Percentiles rank a stretch among this genome's conserved stretches.
Conservation (phyloP, 495 filamentous ascomycete genomes). For the Trichoderma virens region DNA sequence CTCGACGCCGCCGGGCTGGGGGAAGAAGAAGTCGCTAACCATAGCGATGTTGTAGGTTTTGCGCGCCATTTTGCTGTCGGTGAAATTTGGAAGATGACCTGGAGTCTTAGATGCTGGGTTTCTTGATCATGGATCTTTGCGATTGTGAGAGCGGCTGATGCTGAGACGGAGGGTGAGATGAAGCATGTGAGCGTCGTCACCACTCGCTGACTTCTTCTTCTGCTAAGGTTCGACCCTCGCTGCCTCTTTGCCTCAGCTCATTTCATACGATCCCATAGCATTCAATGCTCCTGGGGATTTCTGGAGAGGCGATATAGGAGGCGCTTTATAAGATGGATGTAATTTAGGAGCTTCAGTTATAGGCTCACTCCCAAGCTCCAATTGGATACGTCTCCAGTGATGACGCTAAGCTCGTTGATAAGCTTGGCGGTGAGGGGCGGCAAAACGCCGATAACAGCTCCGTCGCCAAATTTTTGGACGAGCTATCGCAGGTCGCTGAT, state of each 20-base stretch:
- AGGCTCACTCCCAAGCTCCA: conserved; percentile 2
- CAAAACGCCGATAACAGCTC: conserved; percentile 1
- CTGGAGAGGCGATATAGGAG: neutral
- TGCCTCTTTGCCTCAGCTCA: neutral
- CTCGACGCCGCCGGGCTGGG: conserved; percentile 91
- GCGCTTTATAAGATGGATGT: neutral
- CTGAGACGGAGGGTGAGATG: neutral
- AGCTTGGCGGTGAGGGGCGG: conserved; percentile 7
- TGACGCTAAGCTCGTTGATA: conserved; percentile 3
- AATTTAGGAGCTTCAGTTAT: neutral
- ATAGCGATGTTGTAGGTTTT: conserved; percentile 60
- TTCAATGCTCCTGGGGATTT: neutral
- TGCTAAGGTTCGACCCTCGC: neutral
- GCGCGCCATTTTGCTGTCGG: conserved; percentile 37
- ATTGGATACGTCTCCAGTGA: neutral
- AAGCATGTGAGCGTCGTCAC: neutral
- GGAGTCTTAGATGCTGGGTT: neutral
- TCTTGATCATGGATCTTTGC: neutral
- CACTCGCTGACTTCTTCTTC: neutral
- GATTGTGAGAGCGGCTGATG: neutral
- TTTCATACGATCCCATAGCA: neutral
- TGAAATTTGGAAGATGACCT: neutral
- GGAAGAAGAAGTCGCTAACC: conserved; percentile 99
- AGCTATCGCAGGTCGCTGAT: neutral
- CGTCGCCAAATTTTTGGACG: conserved; percentile 12